phyloP scores from a whole-genome alignment of 257 asterid species.

The Primulina eburnea region DNA sequence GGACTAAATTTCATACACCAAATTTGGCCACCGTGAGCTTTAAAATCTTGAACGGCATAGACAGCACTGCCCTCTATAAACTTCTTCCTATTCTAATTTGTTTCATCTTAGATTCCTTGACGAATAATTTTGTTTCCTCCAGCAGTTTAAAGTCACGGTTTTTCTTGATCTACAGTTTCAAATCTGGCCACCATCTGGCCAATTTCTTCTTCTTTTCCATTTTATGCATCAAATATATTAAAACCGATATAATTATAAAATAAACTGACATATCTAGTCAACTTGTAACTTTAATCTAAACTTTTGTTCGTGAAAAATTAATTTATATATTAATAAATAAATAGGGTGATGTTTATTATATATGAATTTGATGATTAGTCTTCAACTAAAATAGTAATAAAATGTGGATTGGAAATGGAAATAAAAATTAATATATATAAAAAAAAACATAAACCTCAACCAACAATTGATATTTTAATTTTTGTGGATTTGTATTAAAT shows the following conservation, averaged over 20 bases:
- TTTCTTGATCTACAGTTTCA: conserved; percentile 39
- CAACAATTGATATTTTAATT: too few relatives aligned
- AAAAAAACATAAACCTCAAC: background rate
- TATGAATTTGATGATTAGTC: too few relatives aligned
- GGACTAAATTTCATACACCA: conserved; percentile 82
- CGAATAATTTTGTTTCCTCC: conserved; percentile 14
- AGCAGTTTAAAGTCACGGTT: conserved; percentile 17
- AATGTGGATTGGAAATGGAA: background rate
- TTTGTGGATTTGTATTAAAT: background rate
- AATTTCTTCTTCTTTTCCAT: conserved; percentile 37
- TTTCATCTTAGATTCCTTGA: conserved; percentile 19
- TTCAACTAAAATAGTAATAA: too few relatives aligned
- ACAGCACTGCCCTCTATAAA: conserved; percentile 53
- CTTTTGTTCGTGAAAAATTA: too few relatives aligned
- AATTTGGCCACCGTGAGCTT: conserved; percentile 59
- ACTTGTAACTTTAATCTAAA: too few relatives aligned
- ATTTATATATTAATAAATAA: too few relatives aligned
- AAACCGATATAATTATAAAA: too few relatives aligned
- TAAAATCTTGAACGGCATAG: conserved; percentile 50
- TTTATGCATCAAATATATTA: too few relatives aligned
- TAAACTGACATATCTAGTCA: too few relatives aligned
- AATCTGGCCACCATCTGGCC: conserved; percentile 49
- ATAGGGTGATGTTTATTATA: too few relatives aligned
- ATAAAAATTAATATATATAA: too few relatives aligned
- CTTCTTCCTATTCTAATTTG: conserved; percentile 42